Evolutionary conservation across 345 rosid genomes (phyloP).

Genomic region (Garcia nutans): DNA sequence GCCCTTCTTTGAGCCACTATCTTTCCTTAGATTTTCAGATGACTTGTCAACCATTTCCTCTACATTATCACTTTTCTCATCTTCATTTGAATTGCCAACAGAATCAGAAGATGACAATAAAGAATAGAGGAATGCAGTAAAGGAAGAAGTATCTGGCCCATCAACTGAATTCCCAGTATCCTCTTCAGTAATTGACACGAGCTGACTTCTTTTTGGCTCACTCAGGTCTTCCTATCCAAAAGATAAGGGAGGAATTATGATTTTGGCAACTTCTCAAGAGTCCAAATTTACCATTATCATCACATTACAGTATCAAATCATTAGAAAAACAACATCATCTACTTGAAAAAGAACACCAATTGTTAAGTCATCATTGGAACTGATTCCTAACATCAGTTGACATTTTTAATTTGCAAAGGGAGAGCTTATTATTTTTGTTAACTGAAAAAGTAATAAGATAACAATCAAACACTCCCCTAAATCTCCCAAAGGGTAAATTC

Average conservation of each 20-base stretch:
- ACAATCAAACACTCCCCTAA: background rate
- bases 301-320: background rate
- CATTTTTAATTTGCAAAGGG: background rate
- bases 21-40: slow-evolving; percentile 45
- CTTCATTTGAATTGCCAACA: slow-evolving; percentile 37
- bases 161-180: slow-evolving; percentile 39
- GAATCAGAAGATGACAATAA: slow-evolving; percentile 61
- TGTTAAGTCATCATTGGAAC: background rate
- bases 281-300: background rate
- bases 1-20: slow-evolving; percentile 54
- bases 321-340: background rate
- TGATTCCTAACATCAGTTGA: background rate
- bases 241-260: background rate
- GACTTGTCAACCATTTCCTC: slow-evolving; percentile 43
- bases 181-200: slow-evolving; percentile 49
- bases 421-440: background rate
- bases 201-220: slow-evolving; percentile 46
- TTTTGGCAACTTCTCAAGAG: background rate
- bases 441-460: background rate
- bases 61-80: slow-evolving; percentile 40
- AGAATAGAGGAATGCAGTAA: slow-evolving; percentile 85
- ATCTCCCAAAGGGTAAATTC: background rate
- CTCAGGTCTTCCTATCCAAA: slow-evolving; percentile 49
- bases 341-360: background rate
- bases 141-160: slow-evolving; percentile 95